These are phyloP conservation scores for Neofusicoccum sp. DNA, from an alignment of 2,329 filamentous ascomycete genomes.

Conservation along the genomic window DNA sequence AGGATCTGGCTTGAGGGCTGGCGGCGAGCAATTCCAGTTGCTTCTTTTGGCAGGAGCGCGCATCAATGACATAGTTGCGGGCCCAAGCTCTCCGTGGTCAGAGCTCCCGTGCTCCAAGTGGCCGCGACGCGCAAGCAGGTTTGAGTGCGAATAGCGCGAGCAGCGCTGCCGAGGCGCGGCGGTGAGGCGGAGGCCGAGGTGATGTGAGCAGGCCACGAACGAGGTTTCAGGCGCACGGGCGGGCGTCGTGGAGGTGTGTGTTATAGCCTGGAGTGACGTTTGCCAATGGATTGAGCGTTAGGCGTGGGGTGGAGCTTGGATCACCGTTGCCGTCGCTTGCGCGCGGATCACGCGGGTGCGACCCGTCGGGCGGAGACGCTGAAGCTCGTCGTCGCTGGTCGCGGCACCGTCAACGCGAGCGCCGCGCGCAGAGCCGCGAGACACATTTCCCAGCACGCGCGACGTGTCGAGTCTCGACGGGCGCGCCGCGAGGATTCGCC, in stretches of 20 bases:
- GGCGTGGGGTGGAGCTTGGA: conserved; percentile 12
- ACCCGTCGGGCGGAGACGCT: background rate
- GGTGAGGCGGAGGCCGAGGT: background rate
- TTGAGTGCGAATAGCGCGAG: background rate
- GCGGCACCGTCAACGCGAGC: background rate
- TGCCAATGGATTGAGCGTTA: conserved; percentile 5
- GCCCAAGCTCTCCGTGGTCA: background rate
- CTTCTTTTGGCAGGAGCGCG: background rate
- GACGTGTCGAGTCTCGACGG: conserved; percentile 10
- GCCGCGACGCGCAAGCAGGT: background rate
- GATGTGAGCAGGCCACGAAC: background rate
- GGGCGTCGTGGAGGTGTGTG: background rate
- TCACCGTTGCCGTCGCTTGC: conserved; percentile 10
- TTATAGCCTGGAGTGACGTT: conserved; percentile 7
- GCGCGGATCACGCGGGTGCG: conserved; percentile 11
- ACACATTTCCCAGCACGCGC: background rate
- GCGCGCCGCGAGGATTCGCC: background rate
- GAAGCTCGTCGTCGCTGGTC: background rate
- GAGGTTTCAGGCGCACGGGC: background rate
- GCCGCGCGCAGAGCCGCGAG: background rate
- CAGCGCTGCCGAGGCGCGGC: background rate
- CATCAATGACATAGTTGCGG: conserved; percentile 11
- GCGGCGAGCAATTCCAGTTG: background rate
- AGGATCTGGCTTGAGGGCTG: background rate
- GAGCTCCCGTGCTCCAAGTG: background rate